Conservation (phyloP, 2,329 filamentous ascomycete species). For the Aspergillus ochraceus region DNA sequence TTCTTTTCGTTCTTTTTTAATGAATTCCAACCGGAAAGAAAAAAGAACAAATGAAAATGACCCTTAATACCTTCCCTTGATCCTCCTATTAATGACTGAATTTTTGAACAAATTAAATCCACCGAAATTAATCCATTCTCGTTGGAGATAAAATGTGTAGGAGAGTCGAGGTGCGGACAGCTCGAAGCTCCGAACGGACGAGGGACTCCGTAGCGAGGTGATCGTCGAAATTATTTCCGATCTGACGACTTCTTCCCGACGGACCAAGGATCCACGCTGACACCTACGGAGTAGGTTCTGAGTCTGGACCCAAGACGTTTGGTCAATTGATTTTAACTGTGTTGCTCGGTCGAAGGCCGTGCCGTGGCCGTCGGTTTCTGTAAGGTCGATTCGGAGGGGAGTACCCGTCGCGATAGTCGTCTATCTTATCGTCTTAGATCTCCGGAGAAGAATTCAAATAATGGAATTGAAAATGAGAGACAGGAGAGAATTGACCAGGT, state of each 20-base stretch:
- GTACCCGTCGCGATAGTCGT: not conserved
- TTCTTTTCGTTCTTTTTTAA: not conserved
- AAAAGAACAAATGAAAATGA: not conserved
- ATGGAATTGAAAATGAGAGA: not conserved
- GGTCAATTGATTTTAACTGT: not conserved
- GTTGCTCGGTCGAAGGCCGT: constrained; percentile 2
- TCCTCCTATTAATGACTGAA: not conserved
- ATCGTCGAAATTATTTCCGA: constrained; percentile 8
- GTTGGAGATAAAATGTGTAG: not conserved
- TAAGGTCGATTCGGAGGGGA: not conserved
- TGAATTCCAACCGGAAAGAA: too few species aligned
- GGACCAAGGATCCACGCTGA: constrained; percentile 16
- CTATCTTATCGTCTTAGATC: not conserved
- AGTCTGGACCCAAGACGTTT: constrained; percentile 12
- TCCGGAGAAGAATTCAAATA: not conserved
- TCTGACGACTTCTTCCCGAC: not conserved
- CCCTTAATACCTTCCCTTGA: not conserved
- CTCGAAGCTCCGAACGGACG: not conserved
- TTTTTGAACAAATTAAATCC: not conserved
- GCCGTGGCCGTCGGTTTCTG: not conserved
- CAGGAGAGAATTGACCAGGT: not conserved
- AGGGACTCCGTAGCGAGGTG: not conserved
- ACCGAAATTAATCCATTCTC: not conserved
- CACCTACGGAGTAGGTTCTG: constrained; percentile 2
- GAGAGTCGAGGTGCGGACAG: not conserved